Conservation (phyloP, 2,329 filamentous ascomycete genomes). For the Xylaria sp. region DNA sequence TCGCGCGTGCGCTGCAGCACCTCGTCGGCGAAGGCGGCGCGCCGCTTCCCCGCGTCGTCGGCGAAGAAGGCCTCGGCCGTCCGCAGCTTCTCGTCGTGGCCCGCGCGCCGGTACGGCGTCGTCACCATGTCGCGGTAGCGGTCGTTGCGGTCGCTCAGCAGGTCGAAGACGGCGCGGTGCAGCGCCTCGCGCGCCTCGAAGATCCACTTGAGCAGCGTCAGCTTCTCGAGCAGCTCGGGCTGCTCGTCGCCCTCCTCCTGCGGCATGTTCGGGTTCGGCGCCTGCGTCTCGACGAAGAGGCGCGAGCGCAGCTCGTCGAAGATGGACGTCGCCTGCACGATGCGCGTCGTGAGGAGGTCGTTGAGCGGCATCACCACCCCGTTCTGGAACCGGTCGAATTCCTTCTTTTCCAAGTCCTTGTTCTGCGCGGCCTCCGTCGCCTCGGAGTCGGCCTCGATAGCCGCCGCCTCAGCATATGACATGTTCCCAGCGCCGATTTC, state of each 20-base stretch:
- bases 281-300: conserved; percentile 72
- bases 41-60: conserved; percentile 74
- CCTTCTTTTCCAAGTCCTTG: conserved; percentile 74
- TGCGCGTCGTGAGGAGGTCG: conserved; percentile 74
- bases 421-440: conserved; percentile 69
- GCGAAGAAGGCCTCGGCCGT: conserved; percentile 82
- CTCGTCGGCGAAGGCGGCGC: conserved; percentile 70
- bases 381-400: conserved; percentile 84
- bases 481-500: conserved; percentile 79
- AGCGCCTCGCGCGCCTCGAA: conserved; percentile 91
- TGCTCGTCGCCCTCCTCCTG: conserved; percentile 96
- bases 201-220: conserved; percentile 94
- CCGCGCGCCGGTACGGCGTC: conserved; percentile 74
- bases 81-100: conserved; percentile 76
- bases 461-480: conserved; percentile 79
- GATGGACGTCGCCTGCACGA: conserved; percentile 72
- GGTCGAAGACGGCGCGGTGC: conserved; percentile 81
- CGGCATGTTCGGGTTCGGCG: conserved; percentile 74
- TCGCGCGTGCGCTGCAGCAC: conserved; percentile 73
- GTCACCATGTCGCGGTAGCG: conserved; percentile 85
- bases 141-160: conserved; percentile 82
- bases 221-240: conserved; percentile 89
- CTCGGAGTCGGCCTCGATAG: conserved; percentile 76
- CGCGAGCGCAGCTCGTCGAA: conserved; percentile 75
- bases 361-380: conserved; percentile 84